Percentiles rank a stretch among this genome's conserved stretches.
Evolutionary conservation across 2,329 filamentous ascomycete species (phyloP).

Genomic region (Amphichorda felina): DNA sequence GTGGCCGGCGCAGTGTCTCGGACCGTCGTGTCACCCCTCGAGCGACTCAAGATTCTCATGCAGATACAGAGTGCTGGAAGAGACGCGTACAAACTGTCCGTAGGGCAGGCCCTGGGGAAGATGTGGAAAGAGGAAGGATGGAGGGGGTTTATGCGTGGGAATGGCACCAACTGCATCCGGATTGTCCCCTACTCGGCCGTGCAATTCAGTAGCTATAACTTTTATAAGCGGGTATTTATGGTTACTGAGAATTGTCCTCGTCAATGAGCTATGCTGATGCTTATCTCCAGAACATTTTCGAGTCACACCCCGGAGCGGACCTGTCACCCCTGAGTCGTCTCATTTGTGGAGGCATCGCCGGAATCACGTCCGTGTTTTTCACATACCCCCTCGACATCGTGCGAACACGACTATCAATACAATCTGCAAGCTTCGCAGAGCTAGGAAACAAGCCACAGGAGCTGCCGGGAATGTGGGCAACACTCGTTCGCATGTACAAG

Average conservation of each 20-base stretch:
- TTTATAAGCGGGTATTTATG: constrained; percentile 73
- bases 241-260: neutral
- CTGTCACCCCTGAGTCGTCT: constrained; percentile 65
- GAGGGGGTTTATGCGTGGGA: constrained; percentile 94
- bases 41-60: constrained; percentile 94
- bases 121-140: constrained; percentile 98
- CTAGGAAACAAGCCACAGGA: constrained; percentile 53
- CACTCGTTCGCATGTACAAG: constrained; percentile 74
- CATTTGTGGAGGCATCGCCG: constrained; percentile 81
- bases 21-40: constrained; percentile 91
- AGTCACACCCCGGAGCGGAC: constrained; percentile 60
- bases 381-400: constrained; percentile 98
- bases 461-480: constrained; percentile 86
- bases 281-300: constrained; percentile 53
- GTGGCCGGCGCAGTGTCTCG: constrained; percentile 94
- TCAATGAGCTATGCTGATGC: too few relatives aligned
- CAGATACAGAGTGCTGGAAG: constrained; percentile 86
- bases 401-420: constrained; percentile 88
- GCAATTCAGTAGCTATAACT: constrained; percentile 95
- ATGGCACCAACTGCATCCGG: constrained; percentile 95
- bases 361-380: constrained; percentile 87
- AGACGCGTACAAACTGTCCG: constrained; percentile 87
- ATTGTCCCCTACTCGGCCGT: constrained; percentile 98
- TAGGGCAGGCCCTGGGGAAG: constrained; percentile 77
- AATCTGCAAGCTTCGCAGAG: constrained; percentile 86